Conservation (phyloP, 768 basidiomycete genomes). For the Aureoboletus auriporus region DNA sequence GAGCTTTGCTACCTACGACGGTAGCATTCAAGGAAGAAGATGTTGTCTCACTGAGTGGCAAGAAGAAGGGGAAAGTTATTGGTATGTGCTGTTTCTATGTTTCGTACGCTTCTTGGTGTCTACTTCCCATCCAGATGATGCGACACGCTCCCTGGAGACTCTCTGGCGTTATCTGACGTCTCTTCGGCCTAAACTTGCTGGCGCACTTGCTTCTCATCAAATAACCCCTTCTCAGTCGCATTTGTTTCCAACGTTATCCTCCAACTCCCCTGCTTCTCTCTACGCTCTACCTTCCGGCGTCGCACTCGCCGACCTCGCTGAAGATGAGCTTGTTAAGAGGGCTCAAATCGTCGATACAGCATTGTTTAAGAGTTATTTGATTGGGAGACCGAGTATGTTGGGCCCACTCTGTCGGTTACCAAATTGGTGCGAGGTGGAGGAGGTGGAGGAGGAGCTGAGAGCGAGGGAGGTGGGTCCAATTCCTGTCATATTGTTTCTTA, state of each 20-base stretch:
- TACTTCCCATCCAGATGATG: slow-evolving; percentile 42
- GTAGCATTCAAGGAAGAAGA: slow-evolving; percentile 57
- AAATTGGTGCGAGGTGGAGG: slow-evolving; percentile 97
- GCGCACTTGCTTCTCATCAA: slow-evolving; percentile 66
- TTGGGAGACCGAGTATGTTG: slow-evolving; percentile 74
- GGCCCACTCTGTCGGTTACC: slow-evolving; percentile 85
- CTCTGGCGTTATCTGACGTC: slow-evolving; percentile 87
- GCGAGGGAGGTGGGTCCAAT: slow-evolving; percentile 59
- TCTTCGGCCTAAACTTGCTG: slow-evolving; percentile 79
- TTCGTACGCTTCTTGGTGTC: background rate
- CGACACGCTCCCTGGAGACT: slow-evolving; percentile 76
- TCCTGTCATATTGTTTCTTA: background rate
- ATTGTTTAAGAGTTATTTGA: slow-evolving; percentile 87
- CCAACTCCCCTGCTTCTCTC: slow-evolving; percentile 69
- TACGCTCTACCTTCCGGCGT: slow-evolving; percentile 69
- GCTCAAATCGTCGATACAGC: slow-evolving; percentile 96
- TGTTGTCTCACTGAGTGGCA: slow-evolving; percentile 45
- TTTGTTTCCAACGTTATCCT: slow-evolving; percentile 64
- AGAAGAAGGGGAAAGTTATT: slow-evolving; percentile 28
- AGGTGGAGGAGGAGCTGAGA: slow-evolving; percentile 84
- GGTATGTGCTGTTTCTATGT: slow-evolving; percentile 29
- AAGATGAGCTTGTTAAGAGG: slow-evolving; percentile 81
- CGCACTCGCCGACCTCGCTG: slow-evolving; percentile 65
- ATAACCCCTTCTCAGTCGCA: slow-evolving; percentile 71
- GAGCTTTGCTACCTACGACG: slow-evolving; percentile 37